Evolutionary conservation across 1,284 basidiomycete genomes (phyloP).

Genomic region (Irpex sp.): DNA sequence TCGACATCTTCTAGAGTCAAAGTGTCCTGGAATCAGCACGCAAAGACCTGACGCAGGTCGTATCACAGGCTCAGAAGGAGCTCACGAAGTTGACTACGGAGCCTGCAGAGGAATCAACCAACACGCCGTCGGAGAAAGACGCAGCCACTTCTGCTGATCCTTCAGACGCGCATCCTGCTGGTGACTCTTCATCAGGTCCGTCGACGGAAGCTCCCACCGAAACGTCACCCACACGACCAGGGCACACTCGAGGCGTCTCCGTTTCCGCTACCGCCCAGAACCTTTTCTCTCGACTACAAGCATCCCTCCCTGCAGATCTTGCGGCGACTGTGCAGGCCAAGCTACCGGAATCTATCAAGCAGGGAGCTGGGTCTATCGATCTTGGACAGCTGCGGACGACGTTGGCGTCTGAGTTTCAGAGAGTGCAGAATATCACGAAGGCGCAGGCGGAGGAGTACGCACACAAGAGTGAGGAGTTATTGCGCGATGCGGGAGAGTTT

Average conservation of each 20-base stretch:
- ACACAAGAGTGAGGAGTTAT: slow-evolving; percentile 69
- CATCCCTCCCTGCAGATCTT: slow-evolving; percentile 68
- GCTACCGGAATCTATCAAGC: slow-evolving; percentile 62
- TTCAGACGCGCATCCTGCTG: slow-evolving; percentile 1
- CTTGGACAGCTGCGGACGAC: slow-evolving; percentile 62
- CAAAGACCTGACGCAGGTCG: slow-evolving; percentile 75
- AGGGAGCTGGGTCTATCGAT: slow-evolving; percentile 46
- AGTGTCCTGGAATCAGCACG: slow-evolving; percentile 67
- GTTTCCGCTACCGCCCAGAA: slow-evolving; percentile 35
- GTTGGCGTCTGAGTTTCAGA: slow-evolving; percentile 67
- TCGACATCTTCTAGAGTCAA: slow-evolving; percentile 55
- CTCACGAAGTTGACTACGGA: slow-evolving; percentile 58
- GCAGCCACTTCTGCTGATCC: background rate
- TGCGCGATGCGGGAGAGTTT: slow-evolving; percentile 73
- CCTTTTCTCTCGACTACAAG: slow-evolving; percentile 68
- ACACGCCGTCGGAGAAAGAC: slow-evolving; percentile 3
- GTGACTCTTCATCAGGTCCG: background rate
- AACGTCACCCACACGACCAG: slow-evolving; percentile 19
- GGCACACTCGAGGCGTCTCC: slow-evolving; percentile 19
- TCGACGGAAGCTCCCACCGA: slow-evolving; percentile 16
- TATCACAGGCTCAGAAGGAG: slow-evolving; percentile 81
- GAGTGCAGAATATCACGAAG: slow-evolving; percentile 68
- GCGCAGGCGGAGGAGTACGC: slow-evolving; percentile 83
- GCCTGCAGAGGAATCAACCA: slow-evolving; percentile 14
- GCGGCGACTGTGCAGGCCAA: slow-evolving; percentile 65